phyloP scores from a whole-genome alignment of 495 filamentous ascomycete genomes.

The Trichodelitschia bisporula region DNA sequence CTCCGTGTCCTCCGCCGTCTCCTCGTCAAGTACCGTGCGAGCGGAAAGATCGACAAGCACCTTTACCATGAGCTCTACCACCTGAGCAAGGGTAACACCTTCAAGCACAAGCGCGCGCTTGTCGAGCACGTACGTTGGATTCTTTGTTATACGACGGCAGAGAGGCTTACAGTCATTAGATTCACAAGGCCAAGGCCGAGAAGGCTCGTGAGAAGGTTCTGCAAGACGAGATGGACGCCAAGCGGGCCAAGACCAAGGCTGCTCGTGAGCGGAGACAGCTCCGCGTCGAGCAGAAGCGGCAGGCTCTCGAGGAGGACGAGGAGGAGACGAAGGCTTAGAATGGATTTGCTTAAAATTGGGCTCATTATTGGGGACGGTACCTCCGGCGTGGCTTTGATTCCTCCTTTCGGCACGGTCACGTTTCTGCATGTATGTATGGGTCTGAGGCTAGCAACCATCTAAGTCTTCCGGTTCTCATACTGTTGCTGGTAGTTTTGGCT shows the following conservation, averaged over 20 bases:
- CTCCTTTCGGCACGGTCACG: too few relatives aligned
- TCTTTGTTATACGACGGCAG: not conserved
- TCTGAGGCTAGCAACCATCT: too few relatives aligned
- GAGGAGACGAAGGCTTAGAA: too few relatives aligned
- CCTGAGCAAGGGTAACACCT: conserved; percentile 99
- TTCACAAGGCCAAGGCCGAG: conserved; percentile 99
- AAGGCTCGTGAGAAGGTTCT: conserved; percentile 76
- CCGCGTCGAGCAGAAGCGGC: conserved; percentile 72
- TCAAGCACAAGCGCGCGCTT: conserved; percentile 99
- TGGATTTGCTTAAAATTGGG: too few relatives aligned
- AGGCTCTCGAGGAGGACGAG: conserved; percentile 47
- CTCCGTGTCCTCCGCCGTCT: conserved; percentile 96
- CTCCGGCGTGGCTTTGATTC: too few relatives aligned
- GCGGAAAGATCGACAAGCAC: conserved; percentile 99
- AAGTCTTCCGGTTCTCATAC: too few relatives aligned
- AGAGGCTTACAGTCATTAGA: conserved; percentile 23
- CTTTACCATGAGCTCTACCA: conserved; percentile 99
- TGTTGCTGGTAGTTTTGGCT: too few relatives aligned
- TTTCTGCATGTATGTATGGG: too few relatives aligned
- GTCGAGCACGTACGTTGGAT: conserved; percentile 88
- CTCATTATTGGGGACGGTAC: too few relatives aligned
- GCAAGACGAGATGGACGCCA: conserved; percentile 99
- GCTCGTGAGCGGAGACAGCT: conserved; percentile 89
- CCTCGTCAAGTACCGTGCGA: conserved; percentile 96
- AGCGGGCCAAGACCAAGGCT: conserved; percentile 98